Conservation (phyloP, 306 rosid species). For the Cucurbita maxima region DNA sequence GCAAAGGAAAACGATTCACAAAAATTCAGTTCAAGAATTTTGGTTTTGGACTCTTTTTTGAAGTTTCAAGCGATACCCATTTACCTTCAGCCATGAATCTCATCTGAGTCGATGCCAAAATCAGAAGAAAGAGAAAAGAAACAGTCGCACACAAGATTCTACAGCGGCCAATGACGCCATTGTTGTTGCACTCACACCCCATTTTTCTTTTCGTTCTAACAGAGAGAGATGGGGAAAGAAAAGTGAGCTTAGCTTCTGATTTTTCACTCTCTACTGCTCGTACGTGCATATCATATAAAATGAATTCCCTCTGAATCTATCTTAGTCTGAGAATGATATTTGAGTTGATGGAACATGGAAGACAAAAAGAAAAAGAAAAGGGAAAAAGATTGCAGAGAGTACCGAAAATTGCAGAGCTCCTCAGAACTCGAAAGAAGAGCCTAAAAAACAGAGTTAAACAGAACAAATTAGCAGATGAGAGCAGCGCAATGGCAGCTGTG, state of each 20-base stretch:
- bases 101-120: constrained; percentile 39
- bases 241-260: neutral
- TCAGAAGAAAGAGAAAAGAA: constrained; percentile 35
- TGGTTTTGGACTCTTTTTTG: neutral
- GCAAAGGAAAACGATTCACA: constrained; percentile 1
- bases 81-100: constrained; percentile 57
- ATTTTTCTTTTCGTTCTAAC: constrained; percentile 13
- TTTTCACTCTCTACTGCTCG: neutral
- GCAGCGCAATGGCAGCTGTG: constrained; percentile 40
- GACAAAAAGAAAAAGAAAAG: constrained; percentile 51
- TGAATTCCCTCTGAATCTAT: neutral
- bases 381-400: constrained; percentile 9
- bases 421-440: constrained; percentile 35
- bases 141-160: constrained; percentile 16
- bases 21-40: neutral
- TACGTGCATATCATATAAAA: neutral
- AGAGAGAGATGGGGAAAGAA: neutral
- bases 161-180: constrained; percentile 11
- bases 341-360: constrained; percentile 60
- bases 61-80: constrained; percentile 3
- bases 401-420: constrained; percentile 29
- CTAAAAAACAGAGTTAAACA: constrained; percentile 4
- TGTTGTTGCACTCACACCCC: constrained; percentile 13
- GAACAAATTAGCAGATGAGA: constrained; percentile 17
- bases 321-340: constrained; percentile 17